Evolutionary conservation across 495 filamentous ascomycete genomes (phyloP).

Genomic region (Parathielavia appendiculata): DNA sequence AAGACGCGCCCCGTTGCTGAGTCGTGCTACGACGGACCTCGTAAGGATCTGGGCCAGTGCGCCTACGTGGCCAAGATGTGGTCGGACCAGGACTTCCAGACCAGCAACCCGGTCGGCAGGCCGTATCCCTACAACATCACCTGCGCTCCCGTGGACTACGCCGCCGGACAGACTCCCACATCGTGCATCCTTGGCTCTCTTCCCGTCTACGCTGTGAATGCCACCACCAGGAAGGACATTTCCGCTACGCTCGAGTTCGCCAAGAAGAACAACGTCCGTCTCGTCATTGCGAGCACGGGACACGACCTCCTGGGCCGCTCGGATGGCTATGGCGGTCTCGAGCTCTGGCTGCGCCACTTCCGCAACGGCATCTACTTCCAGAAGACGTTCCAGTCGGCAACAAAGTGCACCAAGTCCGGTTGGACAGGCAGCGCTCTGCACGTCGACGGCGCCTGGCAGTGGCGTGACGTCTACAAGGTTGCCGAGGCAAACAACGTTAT

Average conservation of each 20-base stretch:
- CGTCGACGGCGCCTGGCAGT: slow-evolving; percentile 12
- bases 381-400: slow-evolving; percentile 9
- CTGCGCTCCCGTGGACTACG: slow-evolving; percentile 15
- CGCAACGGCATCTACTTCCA: slow-evolving; percentile 18
- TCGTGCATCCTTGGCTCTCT: slow-evolving; percentile 28
- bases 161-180: neutral
- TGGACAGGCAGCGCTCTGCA: slow-evolving; percentile 13
- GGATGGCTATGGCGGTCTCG: slow-evolving; percentile 17
- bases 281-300: slow-evolving; percentile 15
- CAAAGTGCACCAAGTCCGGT: slow-evolving; percentile 6
- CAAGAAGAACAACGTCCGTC: slow-evolving; percentile 37
- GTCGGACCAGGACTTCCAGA: slow-evolving; percentile 10
- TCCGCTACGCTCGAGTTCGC: slow-evolving; percentile 50
- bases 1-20: slow-evolving; percentile 10
- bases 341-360: slow-evolving; percentile 18
- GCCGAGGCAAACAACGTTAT: slow-evolving; percentile 18
- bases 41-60: slow-evolving; percentile 11
- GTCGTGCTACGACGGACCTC: slow-evolving; percentile 17
- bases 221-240: slow-evolving; percentile 41
- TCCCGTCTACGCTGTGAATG: slow-evolving; percentile 48
- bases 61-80: slow-evolving; percentile 9
- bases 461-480: slow-evolving; percentile 19
- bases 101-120: slow-evolving; percentile 5
- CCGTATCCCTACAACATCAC: slow-evolving; percentile 18
- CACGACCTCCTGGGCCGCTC: slow-evolving; percentile 19